Evolutionary conservation across 1,284 basidiomycete species (phyloP), one percentile per base, ranked within the genome.

Genomic region (Entoloma clypeatum): DNA sequence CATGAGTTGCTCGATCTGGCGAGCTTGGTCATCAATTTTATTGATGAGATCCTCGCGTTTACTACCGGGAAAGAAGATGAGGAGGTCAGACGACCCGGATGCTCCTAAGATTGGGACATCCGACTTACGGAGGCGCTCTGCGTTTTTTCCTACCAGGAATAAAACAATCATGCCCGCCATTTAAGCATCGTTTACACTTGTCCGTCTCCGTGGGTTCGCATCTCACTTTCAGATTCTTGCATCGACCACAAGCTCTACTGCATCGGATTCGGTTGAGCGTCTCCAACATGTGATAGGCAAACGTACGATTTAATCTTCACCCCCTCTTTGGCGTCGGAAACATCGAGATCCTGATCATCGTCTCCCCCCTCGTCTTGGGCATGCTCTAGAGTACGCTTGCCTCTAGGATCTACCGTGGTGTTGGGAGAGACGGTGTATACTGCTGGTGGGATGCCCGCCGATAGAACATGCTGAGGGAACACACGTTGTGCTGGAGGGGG

Each of bases 61-160:
- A 30, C 54, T 56, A 23, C 29, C 17, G 7, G 4, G 14, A 6
- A 3, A 27, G 42, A 2, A 43, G 18, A 10, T 16, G 5, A 18
- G 17, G 1, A 9, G 25, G n/a, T 29, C 34, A 2, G 5, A 7
- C 21, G 11, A 22, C 7, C 8, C 34, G 10, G 9, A n/a, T 7
- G 10, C 10, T n/a, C n/a, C 18, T 39, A n/a, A 21, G 19, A 23
- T 2, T 13, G 21, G 11, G 10, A 10, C 6, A 28, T 16, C 3
- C 29, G 8, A 64, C 81, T 57, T 61, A 87, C 85, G 82, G 85
- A 39, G 83, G 83, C n/a, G 81, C 72, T 38, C 80, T 68, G 43
- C 83, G 78, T 51, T 82, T 81, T 61, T 85, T 86, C 44, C 79
- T 69, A n/a, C 82, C 82, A 21, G 84, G 85, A 36, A 85, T 84